Percentiles rank a stretch among this genome's conserved stretches.
Conservation (phyloP, 805 yeast genomes). For the Ogataea naganishii region DNA sequence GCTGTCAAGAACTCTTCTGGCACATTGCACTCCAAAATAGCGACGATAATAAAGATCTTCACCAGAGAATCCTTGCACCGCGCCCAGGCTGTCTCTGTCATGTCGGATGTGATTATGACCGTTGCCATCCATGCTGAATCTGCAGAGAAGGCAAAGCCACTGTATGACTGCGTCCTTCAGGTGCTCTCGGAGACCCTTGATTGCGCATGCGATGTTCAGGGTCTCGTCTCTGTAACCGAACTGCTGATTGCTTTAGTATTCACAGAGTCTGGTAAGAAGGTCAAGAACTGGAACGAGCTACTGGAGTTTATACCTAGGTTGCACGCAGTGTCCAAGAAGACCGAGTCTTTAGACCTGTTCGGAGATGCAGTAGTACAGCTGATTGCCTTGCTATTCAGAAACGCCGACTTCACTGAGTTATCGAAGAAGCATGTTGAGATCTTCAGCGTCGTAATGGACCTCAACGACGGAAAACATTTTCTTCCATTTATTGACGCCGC, state of each 20-base stretch:
- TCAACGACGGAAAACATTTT: conserved; percentile 28
- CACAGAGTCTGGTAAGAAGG: conserved; percentile 64
- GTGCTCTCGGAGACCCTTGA: conserved; percentile 7
- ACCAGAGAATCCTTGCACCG: conserved; percentile 11
- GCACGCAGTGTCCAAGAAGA: conserved; percentile 3
- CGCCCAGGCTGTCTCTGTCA: conserved; percentile 29
- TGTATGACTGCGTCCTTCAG: conserved; percentile 30
- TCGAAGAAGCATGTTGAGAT: conserved; percentile 37
- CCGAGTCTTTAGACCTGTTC: conserved; percentile 10
- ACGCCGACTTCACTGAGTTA: conserved; percentile 36
- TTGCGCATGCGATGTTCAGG: conserved; percentile 5
- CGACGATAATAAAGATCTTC: conserved; percentile 35
- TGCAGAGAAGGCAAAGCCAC: conserved; percentile 32
- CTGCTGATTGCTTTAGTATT: conserved; percentile 42
- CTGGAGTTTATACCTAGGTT: conserved; percentile 10
- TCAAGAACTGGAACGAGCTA: conserved; percentile 39
- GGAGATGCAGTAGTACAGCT: conserved; percentile 31
- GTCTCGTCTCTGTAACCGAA: conserved; percentile 22
- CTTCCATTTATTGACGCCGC: conserved; percentile 40
- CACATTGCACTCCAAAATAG: conserved; percentile 67
- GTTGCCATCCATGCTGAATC: conserved; percentile 43
- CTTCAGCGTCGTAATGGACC: conserved; percentile 29
- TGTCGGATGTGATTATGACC: conserved; percentile 50
- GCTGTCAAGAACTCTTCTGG: conserved; percentile 65
- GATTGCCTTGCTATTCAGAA: conserved; percentile 44